Conservation (phyloP, 2,329 filamentous ascomycete species). For the Aspergillus eucalypticola region DNA sequence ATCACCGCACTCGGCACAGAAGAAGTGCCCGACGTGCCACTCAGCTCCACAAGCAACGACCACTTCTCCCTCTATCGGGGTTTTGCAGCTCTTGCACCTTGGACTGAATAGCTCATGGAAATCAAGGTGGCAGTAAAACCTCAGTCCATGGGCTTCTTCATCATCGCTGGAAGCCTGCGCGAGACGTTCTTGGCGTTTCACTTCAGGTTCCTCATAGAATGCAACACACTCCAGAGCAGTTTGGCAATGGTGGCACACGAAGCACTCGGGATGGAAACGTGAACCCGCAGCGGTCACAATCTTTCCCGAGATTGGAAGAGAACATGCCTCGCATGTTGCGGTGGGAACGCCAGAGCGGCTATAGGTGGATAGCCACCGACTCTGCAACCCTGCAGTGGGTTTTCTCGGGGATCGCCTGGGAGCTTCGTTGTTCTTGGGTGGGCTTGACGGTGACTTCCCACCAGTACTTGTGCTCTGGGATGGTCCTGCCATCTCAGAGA, state of each 20-base stretch:
- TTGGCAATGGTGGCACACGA: constrained; percentile 82
- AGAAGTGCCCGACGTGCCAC: constrained; percentile 98
- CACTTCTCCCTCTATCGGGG: constrained; percentile 93
- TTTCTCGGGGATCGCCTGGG: constrained; percentile 32
- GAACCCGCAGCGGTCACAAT: constrained; percentile 80
- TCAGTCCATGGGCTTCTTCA: constrained; percentile 62
- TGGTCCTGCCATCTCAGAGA: constrained; percentile 35
- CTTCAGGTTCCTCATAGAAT: constrained; percentile 88
- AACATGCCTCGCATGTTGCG: constrained; percentile 81
- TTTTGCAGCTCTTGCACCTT: constrained; percentile 92
- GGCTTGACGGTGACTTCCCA: constrained; percentile 20
- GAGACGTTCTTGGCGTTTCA: constrained; percentile 68
- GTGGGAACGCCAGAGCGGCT: constrained; percentile 57
- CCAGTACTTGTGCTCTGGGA: constrained; percentile 15
- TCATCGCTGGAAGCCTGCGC: constrained; percentile 65
- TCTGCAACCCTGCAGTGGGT: constrained; percentile 42
- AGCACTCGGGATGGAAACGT: constrained; percentile 92
- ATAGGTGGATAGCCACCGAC: constrained; percentile 40
- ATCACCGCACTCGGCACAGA: constrained; percentile 97
- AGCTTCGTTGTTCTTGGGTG: constrained; percentile 16
- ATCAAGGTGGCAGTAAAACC: constrained; percentile 98
- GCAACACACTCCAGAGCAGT: constrained; percentile 91
- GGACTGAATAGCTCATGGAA: constrained; percentile 95
- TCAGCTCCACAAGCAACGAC: constrained; percentile 91
- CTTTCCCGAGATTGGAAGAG: constrained; percentile 80